Base-by-base conservation (phyloP, 352 stramenopile species). In the Globisporangium nunn region DNA sequence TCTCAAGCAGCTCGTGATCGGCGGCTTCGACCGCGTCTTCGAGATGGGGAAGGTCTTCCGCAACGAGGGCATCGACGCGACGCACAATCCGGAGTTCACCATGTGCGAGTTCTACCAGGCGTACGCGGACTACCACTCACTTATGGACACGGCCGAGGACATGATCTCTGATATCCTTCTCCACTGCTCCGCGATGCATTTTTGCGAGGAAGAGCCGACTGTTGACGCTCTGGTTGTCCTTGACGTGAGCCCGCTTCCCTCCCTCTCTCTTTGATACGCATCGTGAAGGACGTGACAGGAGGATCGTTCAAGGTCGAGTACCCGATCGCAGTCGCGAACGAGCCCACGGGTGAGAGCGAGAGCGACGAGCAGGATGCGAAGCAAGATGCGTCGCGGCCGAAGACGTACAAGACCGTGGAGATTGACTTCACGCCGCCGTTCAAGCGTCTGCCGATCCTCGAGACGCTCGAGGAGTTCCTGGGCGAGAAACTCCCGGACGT, bases 71-170 rank as follows among this genome's bases (percentile, higher is more conserved):
- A 81, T 99, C 60, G 96, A 99, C 68, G 78, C 98, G 54, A 99
- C 96, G 6, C 97, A 99, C 84, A 99, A 99, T 69, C 97, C 97
- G 7, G 97, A 99, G 77, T 99, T 99, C 72, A 99, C 97, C 5
- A 99, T 97, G 5, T 98, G 96, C 68, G 97, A 99, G 80, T 99
- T 98, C 66, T 99, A 99, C 72, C 77, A 95, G 75, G 97, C 97
- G 7, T 99, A 99, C 68, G 96, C 96, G 6, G 97, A 99, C 72
- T 99, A 99, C 82, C 75, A 99, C 65, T 93, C 98, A 61, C 77
- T 99, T 33, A 99, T 99, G 95, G 77, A 92, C 49, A 98, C 98
- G 73, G 97, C 96, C 6, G 96, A 99, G 73, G 91, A 98, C 52
- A 93, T 99, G 82, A 76, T 99, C 31, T 97, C 87, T 50, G 88